Evolutionary conservation across 75 land plant species (phyloP).

Genomic region (Sequoiadendron giganteum): DNA sequence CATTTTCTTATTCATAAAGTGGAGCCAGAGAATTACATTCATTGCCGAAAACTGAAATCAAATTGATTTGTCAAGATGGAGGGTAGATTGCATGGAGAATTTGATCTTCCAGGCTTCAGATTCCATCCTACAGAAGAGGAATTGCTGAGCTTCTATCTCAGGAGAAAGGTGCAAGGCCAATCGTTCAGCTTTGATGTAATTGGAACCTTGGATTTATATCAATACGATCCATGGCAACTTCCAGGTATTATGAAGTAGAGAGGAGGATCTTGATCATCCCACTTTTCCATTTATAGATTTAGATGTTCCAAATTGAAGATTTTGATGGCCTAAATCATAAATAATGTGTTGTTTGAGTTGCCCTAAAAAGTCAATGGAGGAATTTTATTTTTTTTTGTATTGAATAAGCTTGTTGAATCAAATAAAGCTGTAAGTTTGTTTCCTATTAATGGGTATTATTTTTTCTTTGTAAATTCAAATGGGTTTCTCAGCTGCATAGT

Average conservation of each 20-base stretch:
- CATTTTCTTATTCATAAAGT: no score
- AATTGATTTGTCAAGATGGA: background rate
- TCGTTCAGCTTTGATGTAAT: background rate
- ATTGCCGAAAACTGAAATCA: no score
- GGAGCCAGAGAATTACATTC: no score
- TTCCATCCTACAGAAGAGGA: conserved; percentile 32
- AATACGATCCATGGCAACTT: conserved; percentile 19
- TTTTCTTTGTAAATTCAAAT: background rate
- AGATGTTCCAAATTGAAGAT: background rate
- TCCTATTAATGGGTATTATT: no score
- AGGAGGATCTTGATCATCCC: no score
- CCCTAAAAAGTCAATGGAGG: no score
- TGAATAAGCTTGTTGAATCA: no score
- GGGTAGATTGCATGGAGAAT: background rate
- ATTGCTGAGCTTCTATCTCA: conserved; percentile 17
- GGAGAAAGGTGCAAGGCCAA: conserved; percentile 13
- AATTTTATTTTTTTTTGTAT: no score
- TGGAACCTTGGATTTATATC: conserved; percentile 13
- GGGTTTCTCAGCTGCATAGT: background rate
- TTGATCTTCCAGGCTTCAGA: conserved; percentile 21
- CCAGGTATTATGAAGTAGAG: background rate
- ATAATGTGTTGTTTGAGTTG: no score
- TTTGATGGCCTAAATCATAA: background rate
- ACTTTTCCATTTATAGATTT: background rate
- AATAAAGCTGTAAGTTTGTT: no score